phyloP scores from a whole-genome alignment of 148 eudicot species.

The Fagopyrum tataricum region DNA sequence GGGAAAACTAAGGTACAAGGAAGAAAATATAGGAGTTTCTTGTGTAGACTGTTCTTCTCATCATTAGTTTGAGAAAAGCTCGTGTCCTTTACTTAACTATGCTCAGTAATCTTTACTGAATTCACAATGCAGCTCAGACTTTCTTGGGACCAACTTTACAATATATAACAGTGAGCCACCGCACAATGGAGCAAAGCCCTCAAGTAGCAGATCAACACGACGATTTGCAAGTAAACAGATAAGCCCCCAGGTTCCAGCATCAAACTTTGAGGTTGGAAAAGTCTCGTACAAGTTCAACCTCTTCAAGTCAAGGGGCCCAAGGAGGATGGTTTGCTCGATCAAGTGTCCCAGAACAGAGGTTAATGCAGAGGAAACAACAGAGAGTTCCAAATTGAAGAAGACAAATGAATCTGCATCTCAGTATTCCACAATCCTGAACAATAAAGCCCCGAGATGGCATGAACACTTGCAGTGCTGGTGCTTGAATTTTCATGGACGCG shows the following conservation, averaged over 20 bases:
- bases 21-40: neutral
- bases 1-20: conserved; percentile 76
- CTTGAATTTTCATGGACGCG: conserved; percentile 93
- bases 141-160: conserved; percentile 92
- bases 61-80: neutral
- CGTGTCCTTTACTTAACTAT: neutral
- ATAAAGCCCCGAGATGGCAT: conserved; percentile 96
- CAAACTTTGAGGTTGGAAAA: conserved; percentile 77
- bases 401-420: conserved; percentile 22
- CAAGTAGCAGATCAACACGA: conserved; percentile 63
- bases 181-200: conserved; percentile 67
- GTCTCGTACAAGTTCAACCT: conserved; percentile 89
- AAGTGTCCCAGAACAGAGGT: conserved; percentile 45
- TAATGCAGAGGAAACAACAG: conserved; percentile 16
- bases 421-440: conserved; percentile 47
- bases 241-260: conserved; percentile 90
- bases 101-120: neutral
- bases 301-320: conserved; percentile 88
- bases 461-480: conserved; percentile 97
- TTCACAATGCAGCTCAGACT: conserved; percentile 64
- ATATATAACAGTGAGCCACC: conserved; percentile 90
- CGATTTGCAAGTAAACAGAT: conserved; percentile 87
- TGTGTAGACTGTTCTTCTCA: neutral
- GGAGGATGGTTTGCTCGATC: conserved; percentile 80
- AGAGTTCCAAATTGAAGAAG: conserved; percentile 23